Conservation (phyloP, 805 yeast genomes). For the Schizosaccharomyces pombe region DNA sequence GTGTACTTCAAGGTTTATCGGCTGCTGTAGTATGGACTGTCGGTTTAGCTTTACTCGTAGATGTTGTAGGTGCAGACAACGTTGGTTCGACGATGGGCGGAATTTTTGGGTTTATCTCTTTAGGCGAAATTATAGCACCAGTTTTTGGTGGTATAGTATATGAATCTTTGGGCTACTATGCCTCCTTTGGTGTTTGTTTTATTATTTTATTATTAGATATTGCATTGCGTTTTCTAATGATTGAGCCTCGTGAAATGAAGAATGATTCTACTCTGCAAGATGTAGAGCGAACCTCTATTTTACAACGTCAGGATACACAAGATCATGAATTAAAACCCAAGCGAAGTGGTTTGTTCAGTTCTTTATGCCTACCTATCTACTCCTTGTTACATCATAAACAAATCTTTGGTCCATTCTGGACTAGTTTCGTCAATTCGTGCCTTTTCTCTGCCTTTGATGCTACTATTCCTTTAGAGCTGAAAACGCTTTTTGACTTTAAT, state of each 20-base stretch:
- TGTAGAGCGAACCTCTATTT: constrained; percentile 12
- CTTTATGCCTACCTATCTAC: neutral
- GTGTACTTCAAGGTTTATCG: constrained; percentile 16
- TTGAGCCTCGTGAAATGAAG: constrained; percentile 12
- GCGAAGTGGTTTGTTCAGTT: neutral
- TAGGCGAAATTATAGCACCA: constrained; percentile 17
- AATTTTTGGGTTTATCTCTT: constrained; percentile 14
- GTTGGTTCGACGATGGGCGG: constrained; percentile 15
- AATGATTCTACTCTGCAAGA: constrained; percentile 13
- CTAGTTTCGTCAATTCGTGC: constrained; percentile 15
- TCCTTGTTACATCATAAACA: constrained; percentile 8
- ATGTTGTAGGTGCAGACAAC: constrained; percentile 13
- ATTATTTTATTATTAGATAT: constrained; percentile 14
- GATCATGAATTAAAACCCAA: neutral
- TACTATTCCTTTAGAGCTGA: constrained; percentile 15
- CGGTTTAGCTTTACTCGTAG: constrained; percentile 16
- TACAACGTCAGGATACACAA: constrained; percentile 6
- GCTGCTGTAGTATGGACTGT: constrained; percentile 17
- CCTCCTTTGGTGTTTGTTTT: constrained; percentile 15
- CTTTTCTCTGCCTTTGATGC: constrained; percentile 16
- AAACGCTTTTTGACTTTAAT: constrained; percentile 13
- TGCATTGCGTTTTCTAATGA: constrained; percentile 14
- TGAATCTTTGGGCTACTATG: constrained; percentile 14
- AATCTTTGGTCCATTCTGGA: constrained; percentile 10
- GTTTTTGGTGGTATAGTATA: constrained; percentile 17